Percentiles rank a stretch among this genome's conserved stretches.
These are phyloP conservation scores for Amanita thiersii DNA, from an alignment of 768 basidiomycete species.

Conservation along the genomic window DNA sequence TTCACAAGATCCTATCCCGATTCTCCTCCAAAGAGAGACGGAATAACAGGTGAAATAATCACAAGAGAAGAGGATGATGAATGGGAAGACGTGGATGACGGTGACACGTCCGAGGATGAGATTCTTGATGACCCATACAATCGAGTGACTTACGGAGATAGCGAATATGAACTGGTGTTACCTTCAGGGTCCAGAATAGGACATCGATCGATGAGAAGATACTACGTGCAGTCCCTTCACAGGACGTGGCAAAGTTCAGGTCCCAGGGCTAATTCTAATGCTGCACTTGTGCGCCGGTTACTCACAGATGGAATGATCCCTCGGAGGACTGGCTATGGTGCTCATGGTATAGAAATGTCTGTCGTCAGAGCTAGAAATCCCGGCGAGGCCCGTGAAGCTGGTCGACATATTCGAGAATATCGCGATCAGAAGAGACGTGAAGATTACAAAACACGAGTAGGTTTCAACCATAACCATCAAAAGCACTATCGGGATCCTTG, in stretches of 20 bases:
- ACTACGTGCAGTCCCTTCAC: slow-evolving; percentile 79
- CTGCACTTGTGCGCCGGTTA: slow-evolving; percentile 67
- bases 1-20: slow-evolving; percentile 76
- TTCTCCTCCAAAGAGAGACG: slow-evolving; percentile 18
- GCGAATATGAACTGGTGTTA: slow-evolving; percentile 80
- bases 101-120: slow-evolving; percentile 32
- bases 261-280: slow-evolving; percentile 57
- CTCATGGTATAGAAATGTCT: slow-evolving; percentile 72
- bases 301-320: slow-evolving; percentile 86
- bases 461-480: slow-evolving; percentile 73
- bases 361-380: slow-evolving; percentile 86
- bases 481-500: slow-evolving; percentile 79
- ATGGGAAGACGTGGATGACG: slow-evolving; percentile 32
- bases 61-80: slow-evolving; percentile 17
- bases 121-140: slow-evolving; percentile 38
- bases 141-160: slow-evolving; percentile 71
- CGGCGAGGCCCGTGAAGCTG: slow-evolving; percentile 94
- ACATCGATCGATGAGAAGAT: slow-evolving; percentile 78
- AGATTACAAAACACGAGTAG: slow-evolving; percentile 80
- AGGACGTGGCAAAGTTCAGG: slow-evolving; percentile 28
- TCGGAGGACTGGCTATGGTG: slow-evolving; percentile 77
- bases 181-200: slow-evolving; percentile 91
- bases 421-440: slow-evolving; percentile 73
- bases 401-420: slow-evolving; percentile 76
- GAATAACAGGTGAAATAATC: slow-evolving; percentile 17